Evolutionary conservation across 345 rosid genomes (phyloP), one percentile per base, ranked within the genome.

Genomic region (Nasturtium officinale): DNA sequence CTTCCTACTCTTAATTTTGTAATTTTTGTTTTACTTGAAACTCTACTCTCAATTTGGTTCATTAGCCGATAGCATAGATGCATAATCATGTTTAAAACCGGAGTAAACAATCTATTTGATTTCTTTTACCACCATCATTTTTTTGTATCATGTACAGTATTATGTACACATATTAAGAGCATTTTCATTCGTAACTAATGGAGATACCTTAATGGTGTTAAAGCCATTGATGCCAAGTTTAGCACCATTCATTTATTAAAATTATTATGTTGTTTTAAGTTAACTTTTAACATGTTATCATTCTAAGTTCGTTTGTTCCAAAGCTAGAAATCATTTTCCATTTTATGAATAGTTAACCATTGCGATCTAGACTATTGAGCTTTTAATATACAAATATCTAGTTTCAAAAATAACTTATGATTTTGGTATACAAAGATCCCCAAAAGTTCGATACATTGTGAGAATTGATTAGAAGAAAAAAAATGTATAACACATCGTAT

Each of bases 401-500:
- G 17, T 48, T 65, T 48, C 4, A 42, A 30, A 64, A 48, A 48
- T 52, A 40, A 42, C n/a, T 53, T 62, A 40, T 1, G 8, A 72
- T 42, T 18, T 72, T 62, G 62, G 35, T 62, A n/a, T n/a, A 62
- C 76, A 72, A 63, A 54, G 33, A 72, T 40, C 47, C 26, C 26
- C 55, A 70, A 70, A 55, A 29, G 25, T 57, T 43, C 11, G 1
- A 58, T 70, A 47, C 33, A 47, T 33, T 9, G 20, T 65, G 57
- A 73, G 65, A 65, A 55, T 6, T 13, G 4, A 28, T 38, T 12
- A 35, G 16, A 3, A 7, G 1, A 37, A 57, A 32, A 56, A 16
- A 46, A 5, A 9, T 54, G 64, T 56, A 35, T 57, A 65, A 30
- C 50, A 62, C 28, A 72, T 29, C 61, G 63, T 48, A 74, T 58